Evolutionary conservation across 495 filamentous ascomycete genomes (phyloP).

Genomic region (Schizothecium vesticola): DNA sequence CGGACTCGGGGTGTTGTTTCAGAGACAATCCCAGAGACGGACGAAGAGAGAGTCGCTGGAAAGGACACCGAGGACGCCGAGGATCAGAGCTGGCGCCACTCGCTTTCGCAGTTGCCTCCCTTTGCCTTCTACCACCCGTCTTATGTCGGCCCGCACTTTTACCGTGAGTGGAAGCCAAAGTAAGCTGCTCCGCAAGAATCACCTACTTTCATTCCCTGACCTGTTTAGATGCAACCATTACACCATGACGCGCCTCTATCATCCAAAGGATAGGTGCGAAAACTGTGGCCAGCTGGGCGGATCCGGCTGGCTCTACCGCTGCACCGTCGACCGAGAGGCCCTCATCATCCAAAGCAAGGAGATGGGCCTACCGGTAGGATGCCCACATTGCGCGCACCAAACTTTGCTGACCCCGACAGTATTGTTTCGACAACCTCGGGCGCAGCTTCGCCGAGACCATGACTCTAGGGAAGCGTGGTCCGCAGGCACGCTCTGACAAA

Average conservation of each 20-base stretch:
- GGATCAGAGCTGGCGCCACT: not conserved
- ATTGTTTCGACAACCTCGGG: slow-evolving; percentile 26
- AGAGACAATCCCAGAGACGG: not conserved
- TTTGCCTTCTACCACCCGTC: not conserved
- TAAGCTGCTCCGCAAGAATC: not conserved
- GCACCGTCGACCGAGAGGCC: slow-evolving; percentile 54
- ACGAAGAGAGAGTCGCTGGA: not conserved
- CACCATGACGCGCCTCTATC: slow-evolving; percentile 53
- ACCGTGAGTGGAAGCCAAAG: not conserved
- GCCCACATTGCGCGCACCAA: not conserved
- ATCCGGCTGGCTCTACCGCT: slow-evolving; percentile 63
- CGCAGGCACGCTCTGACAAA: slow-evolving; percentile 32
- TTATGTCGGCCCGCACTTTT: not conserved
- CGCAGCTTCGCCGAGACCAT: slow-evolving; percentile 20
- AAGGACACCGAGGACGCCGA: not conserved
- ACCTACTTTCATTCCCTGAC: not conserved
- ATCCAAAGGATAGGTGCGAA: slow-evolving; percentile 40
- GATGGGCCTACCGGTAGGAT: slow-evolving; percentile 26
- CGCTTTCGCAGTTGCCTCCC: not conserved
- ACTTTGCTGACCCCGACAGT: slow-evolving; percentile 16
- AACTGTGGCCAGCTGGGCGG: slow-evolving; percentile 43
- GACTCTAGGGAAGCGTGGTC: slow-evolving; percentile 25
- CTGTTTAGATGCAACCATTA: slow-evolving; percentile 49
- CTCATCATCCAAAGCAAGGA: slow-evolving; percentile 34
- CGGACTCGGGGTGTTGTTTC: not conserved